Evolutionary conservation across 2,329 filamentous ascomycete species (phyloP).

Genomic region (Pseudocercospora crystallina): DNA sequence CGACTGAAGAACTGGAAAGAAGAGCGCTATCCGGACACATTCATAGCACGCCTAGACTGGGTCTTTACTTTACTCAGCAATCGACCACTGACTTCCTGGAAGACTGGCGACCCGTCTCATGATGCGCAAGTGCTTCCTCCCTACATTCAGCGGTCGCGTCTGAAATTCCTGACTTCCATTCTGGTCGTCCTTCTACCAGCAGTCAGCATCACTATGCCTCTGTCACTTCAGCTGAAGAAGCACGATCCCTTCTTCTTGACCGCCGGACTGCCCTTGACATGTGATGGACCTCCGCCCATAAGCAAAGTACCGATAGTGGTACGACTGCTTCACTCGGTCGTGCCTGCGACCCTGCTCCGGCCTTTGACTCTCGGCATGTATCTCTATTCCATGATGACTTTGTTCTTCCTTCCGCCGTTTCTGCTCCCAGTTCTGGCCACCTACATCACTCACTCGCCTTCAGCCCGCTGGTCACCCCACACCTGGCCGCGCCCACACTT

Average conservation of each 20-base stretch:
- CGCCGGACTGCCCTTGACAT: slow-evolving; percentile 8
- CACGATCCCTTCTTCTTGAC: slow-evolving; percentile 29
- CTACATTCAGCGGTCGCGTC: slow-evolving; percentile 22
- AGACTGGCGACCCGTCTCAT: slow-evolving; percentile 25
- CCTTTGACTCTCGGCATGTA: slow-evolving; percentile 27
- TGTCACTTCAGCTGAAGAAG: slow-evolving; percentile 9
- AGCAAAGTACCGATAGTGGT: background rate
- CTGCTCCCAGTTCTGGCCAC: slow-evolving; percentile 26
- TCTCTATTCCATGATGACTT: slow-evolving; percentile 28
- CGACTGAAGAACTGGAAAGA: slow-evolving; percentile 2
- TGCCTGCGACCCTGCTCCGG: slow-evolving; percentile 24
- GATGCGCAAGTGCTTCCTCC: slow-evolving; percentile 26
- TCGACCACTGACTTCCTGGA: slow-evolving; percentile 31
- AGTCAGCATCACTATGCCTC: slow-evolving; percentile 21
- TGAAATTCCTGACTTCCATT: slow-evolving; percentile 24
- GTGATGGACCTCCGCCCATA: background rate
- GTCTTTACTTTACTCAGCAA: slow-evolving; percentile 25
- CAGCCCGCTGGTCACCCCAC: slow-evolving; percentile 29
- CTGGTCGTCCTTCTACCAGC: slow-evolving; percentile 29
- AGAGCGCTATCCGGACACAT: slow-evolving; percentile 24
- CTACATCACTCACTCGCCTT: slow-evolving; percentile 15
- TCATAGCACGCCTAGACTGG: slow-evolving; percentile 28
- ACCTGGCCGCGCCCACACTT: slow-evolving; percentile 30
- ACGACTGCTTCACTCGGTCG: background rate
- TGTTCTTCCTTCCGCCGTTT: slow-evolving; percentile 27